phyloP scores from a whole-genome alignment of 441 rosid species.

The Aleurites moluccanus region DNA sequence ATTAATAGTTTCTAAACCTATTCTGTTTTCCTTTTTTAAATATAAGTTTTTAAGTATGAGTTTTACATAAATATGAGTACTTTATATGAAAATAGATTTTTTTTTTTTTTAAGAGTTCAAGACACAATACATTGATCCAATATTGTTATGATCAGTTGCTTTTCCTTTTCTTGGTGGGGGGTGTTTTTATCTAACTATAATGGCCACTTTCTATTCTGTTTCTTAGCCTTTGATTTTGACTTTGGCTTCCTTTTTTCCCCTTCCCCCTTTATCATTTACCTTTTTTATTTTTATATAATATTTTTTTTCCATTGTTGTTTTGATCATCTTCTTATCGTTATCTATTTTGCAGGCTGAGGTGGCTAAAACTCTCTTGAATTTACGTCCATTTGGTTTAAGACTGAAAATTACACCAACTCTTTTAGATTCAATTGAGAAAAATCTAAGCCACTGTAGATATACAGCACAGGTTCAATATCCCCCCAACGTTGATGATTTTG shows the following conservation, averaged over 20 bases:
- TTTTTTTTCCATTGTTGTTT: background rate
- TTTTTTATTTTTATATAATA: background rate
- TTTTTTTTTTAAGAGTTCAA: background rate
- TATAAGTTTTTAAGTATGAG: too few relatives aligned
- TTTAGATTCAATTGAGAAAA: background rate
- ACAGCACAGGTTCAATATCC: background rate
- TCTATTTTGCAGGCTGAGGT: constrained; percentile 15
- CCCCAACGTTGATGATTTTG: background rate
- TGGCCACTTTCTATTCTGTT: background rate
- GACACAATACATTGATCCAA: background rate
- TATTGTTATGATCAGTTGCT: background rate
- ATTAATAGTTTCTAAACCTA: too few relatives aligned
- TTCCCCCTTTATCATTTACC: background rate
- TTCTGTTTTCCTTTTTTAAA: background rate
- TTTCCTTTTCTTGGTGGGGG: constrained; percentile 5
- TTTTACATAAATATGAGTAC: background rate
- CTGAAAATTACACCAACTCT: constrained; percentile 16
- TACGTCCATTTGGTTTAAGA: constrained; percentile 26
- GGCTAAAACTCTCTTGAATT: constrained; percentile 3
- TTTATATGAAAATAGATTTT: background rate
- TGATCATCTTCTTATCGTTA: background rate
- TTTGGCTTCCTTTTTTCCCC: background rate
- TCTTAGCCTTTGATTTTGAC: constrained; percentile 7
- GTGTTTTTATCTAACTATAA: background rate
- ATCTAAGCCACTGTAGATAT: background rate